Conservation (phyloP, 345 rosid species). For the Camelina neglecta region DNA sequence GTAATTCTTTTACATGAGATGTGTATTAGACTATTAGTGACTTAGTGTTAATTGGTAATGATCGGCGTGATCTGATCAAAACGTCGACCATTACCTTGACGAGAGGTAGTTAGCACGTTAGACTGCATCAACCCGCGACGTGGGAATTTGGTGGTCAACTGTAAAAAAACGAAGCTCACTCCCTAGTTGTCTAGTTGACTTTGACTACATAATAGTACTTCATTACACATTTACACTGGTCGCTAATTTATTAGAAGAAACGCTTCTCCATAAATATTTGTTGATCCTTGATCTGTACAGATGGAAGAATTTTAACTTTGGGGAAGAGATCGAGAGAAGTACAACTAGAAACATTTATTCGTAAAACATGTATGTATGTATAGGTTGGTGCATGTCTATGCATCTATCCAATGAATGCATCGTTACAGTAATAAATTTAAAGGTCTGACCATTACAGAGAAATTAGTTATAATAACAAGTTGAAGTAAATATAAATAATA, state of each 20-base stretch:
- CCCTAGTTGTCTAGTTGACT: constrained; percentile 35
- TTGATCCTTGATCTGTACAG: not conserved
- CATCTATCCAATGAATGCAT: constrained; percentile 25
- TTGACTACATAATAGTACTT: not conserved
- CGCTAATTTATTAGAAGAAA: not conserved
- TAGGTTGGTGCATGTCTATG: not conserved
- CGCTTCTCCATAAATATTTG: not conserved
- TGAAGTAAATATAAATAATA: constrained; percentile 20
- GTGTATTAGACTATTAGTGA: no score
- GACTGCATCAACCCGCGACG: constrained; percentile 13
- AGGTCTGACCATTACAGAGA: constrained; percentile 33
- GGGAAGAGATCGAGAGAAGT: constrained; percentile 27
- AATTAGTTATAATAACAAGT: constrained; percentile 27
- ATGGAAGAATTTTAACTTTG: constrained; percentile 13
- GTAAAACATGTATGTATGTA: constrained; percentile 3
- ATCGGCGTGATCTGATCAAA: constrained; percentile 34
- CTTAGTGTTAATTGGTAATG: not conserved
- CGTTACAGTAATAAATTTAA: not conserved
- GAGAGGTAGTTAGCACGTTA: constrained; percentile 36
- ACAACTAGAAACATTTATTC: constrained; percentile 41
- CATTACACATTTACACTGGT: not conserved
- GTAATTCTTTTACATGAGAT: not conserved
- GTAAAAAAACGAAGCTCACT: constrained; percentile 1
- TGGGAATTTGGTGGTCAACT: constrained; percentile 21
- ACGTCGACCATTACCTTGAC: constrained; percentile 27